These are phyloP conservation scores for Teratosphaeria gauchensis DNA, from an alignment of 2,329 filamentous ascomycete species.

Conservation along the genomic window DNA sequence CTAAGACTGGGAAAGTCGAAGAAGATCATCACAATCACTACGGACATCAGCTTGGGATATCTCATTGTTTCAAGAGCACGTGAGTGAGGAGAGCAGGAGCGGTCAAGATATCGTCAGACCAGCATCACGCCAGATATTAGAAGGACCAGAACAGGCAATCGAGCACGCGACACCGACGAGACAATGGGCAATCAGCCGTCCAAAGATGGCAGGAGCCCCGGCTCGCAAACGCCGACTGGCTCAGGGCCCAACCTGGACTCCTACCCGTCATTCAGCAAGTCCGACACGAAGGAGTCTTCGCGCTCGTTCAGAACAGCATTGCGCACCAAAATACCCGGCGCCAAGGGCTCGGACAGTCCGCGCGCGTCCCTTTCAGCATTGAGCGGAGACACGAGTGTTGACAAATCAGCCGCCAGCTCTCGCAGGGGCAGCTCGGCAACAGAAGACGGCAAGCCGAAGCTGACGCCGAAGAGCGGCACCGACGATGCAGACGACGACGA, in stretches of 20 bases:
- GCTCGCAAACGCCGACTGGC: conserved; percentile 34
- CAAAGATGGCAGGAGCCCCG: conserved; percentile 40
- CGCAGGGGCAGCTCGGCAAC: conserved; percentile 23
- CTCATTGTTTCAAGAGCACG: not conserved
- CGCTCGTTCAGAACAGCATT: conserved; percentile 74
- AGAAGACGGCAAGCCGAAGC: conserved; percentile 18
- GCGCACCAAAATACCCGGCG: conserved; percentile 79
- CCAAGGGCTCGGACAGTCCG: conserved; percentile 61
- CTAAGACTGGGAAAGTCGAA: conserved; percentile 19
- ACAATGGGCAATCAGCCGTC: conserved; percentile 69
- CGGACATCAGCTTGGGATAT: not conserved
- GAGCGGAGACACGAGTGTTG: conserved; percentile 41
- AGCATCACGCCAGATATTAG: not conserved
- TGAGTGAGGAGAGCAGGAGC: not conserved
- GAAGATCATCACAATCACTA: not conserved
- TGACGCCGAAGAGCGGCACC: not conserved
- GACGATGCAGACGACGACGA: conserved; percentile 18
- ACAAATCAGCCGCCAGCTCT: conserved; percentile 46
- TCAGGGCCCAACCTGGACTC: conserved; percentile 58
- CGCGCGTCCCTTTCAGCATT: conserved; percentile 60
- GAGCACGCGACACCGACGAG: not conserved
- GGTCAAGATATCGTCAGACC: not conserved
- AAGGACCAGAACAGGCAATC: not conserved
- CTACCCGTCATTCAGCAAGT: conserved; percentile 84
- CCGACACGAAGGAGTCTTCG: conserved; percentile 85